Base-by-base conservation (phyloP, 331 rosid genomes). In the Quercus lobata region DNA sequence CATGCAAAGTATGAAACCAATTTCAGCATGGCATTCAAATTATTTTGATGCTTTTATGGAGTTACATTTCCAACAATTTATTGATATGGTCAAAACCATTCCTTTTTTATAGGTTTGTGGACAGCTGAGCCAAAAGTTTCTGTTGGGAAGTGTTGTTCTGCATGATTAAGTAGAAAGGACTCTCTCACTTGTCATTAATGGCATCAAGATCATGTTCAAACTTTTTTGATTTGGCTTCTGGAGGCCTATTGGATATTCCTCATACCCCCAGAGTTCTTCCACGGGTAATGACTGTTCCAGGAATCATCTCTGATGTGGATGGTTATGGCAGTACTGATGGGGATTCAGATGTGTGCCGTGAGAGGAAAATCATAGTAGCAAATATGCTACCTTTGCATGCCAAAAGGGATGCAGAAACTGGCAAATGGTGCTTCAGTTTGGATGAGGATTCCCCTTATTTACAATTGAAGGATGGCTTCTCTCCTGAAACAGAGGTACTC, bases 381-480 rank as follows among this genome's bases (percentile, higher is more conserved):
- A 95, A 95, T 82, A 95, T 95, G 96, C 83, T 95, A 76, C 99
- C 98, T 1, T 70, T 95, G 89, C 93, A 93, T 79, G 94, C 98
- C 62, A 93, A 89, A 91, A 93, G 85, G 88, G 97, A 93, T 78
- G 57, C 76, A 34, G 88, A 90, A 82, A 89, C 89, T 44, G 84
- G 80, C 46, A 93, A 91, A 73, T 95, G 99, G 99, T 71, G 91
- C 92, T 95, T 95, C 90, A 90, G 86, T 83, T 88, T 89, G 79
- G 99, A 95, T n/a, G 91, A 90, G 80, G 99, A 95, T 87, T 90
- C 98, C 44, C 82, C 91, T 89, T 85, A 88, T 73, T 83, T 95
- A 78, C 99, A 95, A 7, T 65, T 88, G 30, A 95, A 82, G 83
- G 94, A 93, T 79, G 98, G 93, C 32, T 95, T 95, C 85, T 90